Conservation (phyloP, 257 asterid species). For the Marsdenia floribunda region DNA sequence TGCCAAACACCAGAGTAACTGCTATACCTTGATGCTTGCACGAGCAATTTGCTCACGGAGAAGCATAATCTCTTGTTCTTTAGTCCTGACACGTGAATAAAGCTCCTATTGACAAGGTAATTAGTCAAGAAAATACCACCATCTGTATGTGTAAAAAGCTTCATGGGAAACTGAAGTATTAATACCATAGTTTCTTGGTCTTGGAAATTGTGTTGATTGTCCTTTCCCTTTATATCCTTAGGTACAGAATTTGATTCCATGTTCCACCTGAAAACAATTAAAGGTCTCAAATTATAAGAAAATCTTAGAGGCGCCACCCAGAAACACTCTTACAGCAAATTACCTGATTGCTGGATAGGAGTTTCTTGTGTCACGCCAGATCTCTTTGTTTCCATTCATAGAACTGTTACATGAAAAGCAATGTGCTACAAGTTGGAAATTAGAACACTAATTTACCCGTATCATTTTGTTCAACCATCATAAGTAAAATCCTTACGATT, state of each 20-base stretch:
- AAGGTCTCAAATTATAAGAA: slow-evolving; percentile 16
- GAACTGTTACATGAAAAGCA: slow-evolving; percentile 31
- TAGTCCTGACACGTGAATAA: slow-evolving; percentile 52
- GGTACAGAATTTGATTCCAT: slow-evolving; percentile 42
- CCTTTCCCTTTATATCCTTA: slow-evolving; percentile 47
- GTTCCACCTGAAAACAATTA: slow-evolving; percentile 40
- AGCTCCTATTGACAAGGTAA: slow-evolving; percentile 43
- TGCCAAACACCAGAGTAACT: slow-evolving; percentile 14
- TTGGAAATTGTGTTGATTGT: slow-evolving; percentile 30
- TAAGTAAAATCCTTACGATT: neutral
- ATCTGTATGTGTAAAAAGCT: neutral
- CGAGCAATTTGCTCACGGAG: slow-evolving; percentile 75
- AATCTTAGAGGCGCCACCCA: slow-evolving; percentile 19
- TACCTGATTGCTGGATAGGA: slow-evolving; percentile 51
- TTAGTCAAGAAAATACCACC: slow-evolving; percentile 17
- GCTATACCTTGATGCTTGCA: slow-evolving; percentile 75
- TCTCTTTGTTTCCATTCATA: slow-evolving; percentile 40
- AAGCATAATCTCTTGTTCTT: slow-evolving; percentile 59
- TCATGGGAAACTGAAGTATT: slow-evolving; percentile 20
- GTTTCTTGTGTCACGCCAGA: slow-evolving; percentile 29
- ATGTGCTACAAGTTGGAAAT: slow-evolving; percentile 1
- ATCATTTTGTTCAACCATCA: slow-evolving; percentile 1
- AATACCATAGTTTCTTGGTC: slow-evolving; percentile 73
- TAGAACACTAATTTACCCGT: neutral
- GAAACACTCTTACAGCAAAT: slow-evolving; percentile 13